Base-by-base conservation (phyloP, 192 early-diverging fungal species). In the Mortierella antarctica region DNA sequence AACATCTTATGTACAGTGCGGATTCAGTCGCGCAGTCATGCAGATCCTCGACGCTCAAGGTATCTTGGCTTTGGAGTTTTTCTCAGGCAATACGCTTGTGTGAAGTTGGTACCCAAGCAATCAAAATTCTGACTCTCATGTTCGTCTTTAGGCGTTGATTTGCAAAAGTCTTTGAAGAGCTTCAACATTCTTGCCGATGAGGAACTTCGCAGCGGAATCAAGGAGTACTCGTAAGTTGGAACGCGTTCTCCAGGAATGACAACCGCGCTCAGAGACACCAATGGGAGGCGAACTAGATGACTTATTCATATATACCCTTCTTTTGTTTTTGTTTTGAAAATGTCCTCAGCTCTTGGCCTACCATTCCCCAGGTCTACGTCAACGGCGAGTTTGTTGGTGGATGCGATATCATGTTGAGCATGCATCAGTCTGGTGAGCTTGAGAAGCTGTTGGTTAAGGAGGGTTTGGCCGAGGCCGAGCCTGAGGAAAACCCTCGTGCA, bases 311-410 rank as follows among this genome's bases (percentile, higher is more conserved):
- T 10, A 1, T 52, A 15, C 18, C 3, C 40, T 65, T 65, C 4
- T 65, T 82, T 51, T 65, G 67, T 45, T 65, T 82, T 51, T 65
- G 67, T 45, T 31, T 23, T 6, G 44, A 39, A 56, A 42, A 9
- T 40, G 41, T 13, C 74, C 82, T 40, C 87, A 95, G 83, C 7
- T 75, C 78, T 60, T 99, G 97, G 97, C 97, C 96, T 12, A 99
- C 97, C 45, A 93, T 95, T 78, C 97, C 97, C 17, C 97, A 99
- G 85, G 92, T 99, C 8, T 99, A 94, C 72, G 88, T 99, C 79
- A 93, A 96, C 74, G 96, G 96, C 72, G 95, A 98, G 86, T 96
- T 99, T 82, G 90, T 98, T 55, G 96, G 97, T 65, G 97, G 97
- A 20, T 93, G 91, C 74, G 96, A 99, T 80, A 97, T 99, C 72